Conservation (phyloP, 2,329 filamentous ascomycete species). For the Aspergillus sp. region DNA sequence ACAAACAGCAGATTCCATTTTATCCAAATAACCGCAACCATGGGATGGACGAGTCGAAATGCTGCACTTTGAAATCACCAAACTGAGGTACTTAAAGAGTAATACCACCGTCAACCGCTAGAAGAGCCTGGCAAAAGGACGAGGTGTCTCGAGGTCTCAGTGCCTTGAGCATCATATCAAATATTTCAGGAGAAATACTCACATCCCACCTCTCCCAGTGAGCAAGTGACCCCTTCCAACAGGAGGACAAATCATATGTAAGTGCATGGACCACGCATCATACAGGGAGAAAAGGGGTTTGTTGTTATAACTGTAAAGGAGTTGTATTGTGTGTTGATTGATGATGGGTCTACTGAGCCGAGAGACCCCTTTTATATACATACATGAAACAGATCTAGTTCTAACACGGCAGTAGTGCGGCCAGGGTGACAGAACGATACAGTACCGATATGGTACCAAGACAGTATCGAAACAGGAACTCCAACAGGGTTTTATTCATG, state of each 20-base stretch:
- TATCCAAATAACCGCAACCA: constrained; percentile 14
- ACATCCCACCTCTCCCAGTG: constrained; percentile 11
- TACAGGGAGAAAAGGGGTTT: too few relatives aligned
- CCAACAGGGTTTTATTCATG: too few relatives aligned
- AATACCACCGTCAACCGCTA: constrained; percentile 14
- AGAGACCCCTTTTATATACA: too few relatives aligned
- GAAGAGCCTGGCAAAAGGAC: constrained; percentile 18
- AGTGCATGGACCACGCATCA: constrained; percentile 11
- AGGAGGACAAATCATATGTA: constrained; percentile 13
- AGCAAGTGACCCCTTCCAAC: constrained; percentile 13
- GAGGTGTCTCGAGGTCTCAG: constrained; percentile 14
- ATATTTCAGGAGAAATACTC: constrained; percentile 9
- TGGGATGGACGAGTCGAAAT: constrained; percentile 13
- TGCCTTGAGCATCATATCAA: constrained; percentile 9
- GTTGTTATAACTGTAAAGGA: too few relatives aligned
- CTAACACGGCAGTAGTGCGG: too few relatives aligned
- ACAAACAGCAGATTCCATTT: too few relatives aligned
- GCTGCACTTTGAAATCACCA: constrained; percentile 6
- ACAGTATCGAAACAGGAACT: too few relatives aligned
- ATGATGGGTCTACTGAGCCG: too few relatives aligned
- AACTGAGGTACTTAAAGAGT: constrained; percentile 17
- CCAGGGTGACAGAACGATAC: too few relatives aligned
- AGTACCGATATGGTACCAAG: too few relatives aligned
- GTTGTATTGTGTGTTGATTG: too few relatives aligned
- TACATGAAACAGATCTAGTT: too few relatives aligned